These are phyloP conservation scores for Cryptococcus maquisensis DNA, from an alignment of 1,284 basidiomycete genomes.

Conservation along the genomic window DNA sequence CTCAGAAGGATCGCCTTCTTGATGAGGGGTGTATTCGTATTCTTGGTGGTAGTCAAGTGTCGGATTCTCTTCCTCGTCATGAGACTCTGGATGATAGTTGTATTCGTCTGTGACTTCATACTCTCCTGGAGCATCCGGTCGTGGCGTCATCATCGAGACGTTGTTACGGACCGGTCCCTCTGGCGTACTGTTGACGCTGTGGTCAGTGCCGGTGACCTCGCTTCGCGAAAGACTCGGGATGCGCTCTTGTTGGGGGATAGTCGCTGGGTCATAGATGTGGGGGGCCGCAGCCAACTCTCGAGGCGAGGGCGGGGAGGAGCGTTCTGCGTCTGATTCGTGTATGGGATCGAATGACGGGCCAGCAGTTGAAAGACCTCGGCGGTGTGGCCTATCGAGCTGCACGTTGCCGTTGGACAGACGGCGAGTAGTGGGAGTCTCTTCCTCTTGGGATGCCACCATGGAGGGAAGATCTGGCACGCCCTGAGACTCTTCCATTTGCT, in stretches of 20 bases:
- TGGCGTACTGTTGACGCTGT: conserved; percentile 37
- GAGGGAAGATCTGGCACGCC: conserved; percentile 13
- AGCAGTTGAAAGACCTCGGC: conserved; percentile 10
- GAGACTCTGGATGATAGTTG: neutral
- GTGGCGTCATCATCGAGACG: conserved; percentile 15
- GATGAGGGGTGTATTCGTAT: conserved; percentile 8
- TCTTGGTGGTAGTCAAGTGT: conserved; percentile 14
- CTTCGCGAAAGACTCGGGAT: conserved; percentile 43
- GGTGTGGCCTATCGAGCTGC: conserved; percentile 19
- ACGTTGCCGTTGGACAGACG: conserved; percentile 23
- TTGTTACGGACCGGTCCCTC: conserved; percentile 28
- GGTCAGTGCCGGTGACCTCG: conserved; percentile 34
- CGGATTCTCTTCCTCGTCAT: conserved; percentile 1
- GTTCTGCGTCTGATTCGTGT: neutral
- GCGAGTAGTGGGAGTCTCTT: conserved; percentile 22
- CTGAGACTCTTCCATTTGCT: conserved; percentile 5
- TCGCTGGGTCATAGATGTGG: neutral
- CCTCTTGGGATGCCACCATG: conserved; percentile 6
- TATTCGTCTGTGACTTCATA: conserved; percentile 17
- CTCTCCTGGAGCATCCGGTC: conserved; percentile 9
- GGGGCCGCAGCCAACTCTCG: neutral
- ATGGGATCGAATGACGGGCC: conserved; percentile 2
- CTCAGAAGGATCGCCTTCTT: neutral
- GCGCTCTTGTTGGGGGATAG: conserved; percentile 15
- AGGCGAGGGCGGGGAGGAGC: neutral